A percentile compares a stretch with the other conserved stretches of the same genome.
Evolutionary conservation across 495 filamentous ascomycete genomes (phyloP).

Genomic region (Neurospora tetraspora): DNA sequence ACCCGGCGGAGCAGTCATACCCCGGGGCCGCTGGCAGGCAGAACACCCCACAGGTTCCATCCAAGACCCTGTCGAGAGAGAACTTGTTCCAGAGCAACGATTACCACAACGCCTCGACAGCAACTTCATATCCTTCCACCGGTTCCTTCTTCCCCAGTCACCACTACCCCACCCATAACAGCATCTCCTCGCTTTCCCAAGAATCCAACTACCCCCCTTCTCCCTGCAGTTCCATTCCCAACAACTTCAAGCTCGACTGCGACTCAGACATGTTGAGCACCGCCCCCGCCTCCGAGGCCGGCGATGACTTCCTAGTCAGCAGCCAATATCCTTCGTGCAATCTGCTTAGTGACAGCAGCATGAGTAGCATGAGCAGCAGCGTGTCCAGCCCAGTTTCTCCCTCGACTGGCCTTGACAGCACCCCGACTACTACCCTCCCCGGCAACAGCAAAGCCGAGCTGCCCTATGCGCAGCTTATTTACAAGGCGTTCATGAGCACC

Average conservation of each 20-base stretch:
- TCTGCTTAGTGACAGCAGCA: background rate
- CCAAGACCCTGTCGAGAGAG: background rate
- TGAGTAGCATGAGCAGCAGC: background rate
- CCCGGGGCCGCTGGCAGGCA: background rate
- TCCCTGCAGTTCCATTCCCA: conserved; percentile 11
- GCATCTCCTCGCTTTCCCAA: background rate
- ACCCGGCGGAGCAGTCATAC: background rate
- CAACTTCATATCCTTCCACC: background rate
- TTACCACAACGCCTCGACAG: background rate
- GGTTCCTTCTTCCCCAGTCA: conserved; percentile 2
- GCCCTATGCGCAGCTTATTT: conserved; percentile 82
- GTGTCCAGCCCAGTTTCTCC: conserved; percentile 3
- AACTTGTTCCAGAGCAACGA: background rate
- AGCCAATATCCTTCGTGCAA: conserved; percentile 2
- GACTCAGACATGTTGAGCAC: conserved; percentile 7
- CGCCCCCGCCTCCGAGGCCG: background rate
- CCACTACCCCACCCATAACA: background rate
- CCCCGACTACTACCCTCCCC: background rate
- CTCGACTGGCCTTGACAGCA: background rate
- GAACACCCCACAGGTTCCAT: background rate
- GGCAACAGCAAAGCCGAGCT: conserved; percentile 31
- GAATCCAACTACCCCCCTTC: conserved; percentile 9
- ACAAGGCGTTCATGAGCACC: conserved; percentile 56
- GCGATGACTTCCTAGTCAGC: background rate
- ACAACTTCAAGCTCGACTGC: conserved; percentile 4